phyloP scores from a whole-genome alignment of 2,329 filamentous ascomycete species.

The Talaromyces amestolkiae region DNA sequence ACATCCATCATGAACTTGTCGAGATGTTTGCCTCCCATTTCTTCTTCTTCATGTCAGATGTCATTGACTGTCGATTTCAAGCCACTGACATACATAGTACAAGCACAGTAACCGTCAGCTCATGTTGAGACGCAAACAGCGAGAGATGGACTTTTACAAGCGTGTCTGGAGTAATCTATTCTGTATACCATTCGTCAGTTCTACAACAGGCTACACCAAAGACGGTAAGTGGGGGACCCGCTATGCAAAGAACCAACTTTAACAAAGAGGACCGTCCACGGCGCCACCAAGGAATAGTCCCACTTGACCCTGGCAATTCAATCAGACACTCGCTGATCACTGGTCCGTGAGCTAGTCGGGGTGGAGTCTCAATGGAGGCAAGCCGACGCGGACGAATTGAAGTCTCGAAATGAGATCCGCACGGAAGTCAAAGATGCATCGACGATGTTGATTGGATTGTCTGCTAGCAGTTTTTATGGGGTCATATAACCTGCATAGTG shows the following conservation, averaged over 20 bases:
- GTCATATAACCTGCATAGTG: not conserved
- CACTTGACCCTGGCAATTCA: not conserved
- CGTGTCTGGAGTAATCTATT: not conserved
- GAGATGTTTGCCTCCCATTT: not conserved
- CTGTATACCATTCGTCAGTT: not conserved
- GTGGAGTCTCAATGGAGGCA: conserved; percentile 1
- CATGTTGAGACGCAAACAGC: not conserved
- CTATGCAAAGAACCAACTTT: not conserved
- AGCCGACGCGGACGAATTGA: conserved; percentile 1
- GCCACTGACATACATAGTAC: not conserved
- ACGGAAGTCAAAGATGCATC: not conserved
- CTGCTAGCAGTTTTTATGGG: not conserved
- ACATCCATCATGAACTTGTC: not conserved
- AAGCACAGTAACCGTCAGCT: not conserved
- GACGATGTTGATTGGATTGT: not conserved
- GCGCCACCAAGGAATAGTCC: not conserved
- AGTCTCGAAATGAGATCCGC: not conserved
- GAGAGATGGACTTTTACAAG: not conserved
- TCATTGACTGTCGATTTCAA: not conserved
- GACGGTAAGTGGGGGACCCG: not conserved
- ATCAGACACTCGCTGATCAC: conserved; percentile 5
- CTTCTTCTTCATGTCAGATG: not conserved
- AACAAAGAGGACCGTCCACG: conserved; percentile 8
- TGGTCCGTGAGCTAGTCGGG: conserved; percentile 4
- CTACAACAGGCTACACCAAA: not conserved